phyloP scores from a whole-genome alignment of 2,329 filamentous ascomycete genomes.

The Diaporthe sp. region DNA sequence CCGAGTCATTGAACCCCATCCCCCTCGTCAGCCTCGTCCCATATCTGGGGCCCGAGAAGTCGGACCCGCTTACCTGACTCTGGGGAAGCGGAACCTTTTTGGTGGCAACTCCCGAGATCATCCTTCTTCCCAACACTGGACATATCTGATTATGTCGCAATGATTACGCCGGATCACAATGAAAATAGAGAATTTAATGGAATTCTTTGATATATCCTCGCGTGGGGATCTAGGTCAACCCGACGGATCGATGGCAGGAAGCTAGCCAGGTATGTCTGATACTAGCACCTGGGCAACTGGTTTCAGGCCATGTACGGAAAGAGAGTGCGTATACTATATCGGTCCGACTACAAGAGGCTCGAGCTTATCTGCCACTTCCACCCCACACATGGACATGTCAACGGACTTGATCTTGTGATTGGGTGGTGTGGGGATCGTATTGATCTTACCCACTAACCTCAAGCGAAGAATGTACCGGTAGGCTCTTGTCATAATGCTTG shows the following conservation, averaged over 20 bases:
- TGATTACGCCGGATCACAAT: background rate
- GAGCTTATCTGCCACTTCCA: slow-evolving; percentile 13
- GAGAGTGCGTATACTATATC: background rate
- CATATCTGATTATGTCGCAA: background rate
- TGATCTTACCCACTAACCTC: slow-evolving; percentile 13
- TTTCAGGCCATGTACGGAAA: background rate
- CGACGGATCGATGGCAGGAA: background rate
- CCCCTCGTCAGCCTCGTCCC: slow-evolving; percentile 6
- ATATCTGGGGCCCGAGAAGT: background rate
- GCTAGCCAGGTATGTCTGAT: background rate
- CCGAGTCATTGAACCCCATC: slow-evolving; percentile 6
- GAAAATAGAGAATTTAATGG: no score
- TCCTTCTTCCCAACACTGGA: background rate
- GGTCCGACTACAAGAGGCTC: slow-evolving; percentile 1
- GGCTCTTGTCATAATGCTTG: slow-evolving; percentile 10
- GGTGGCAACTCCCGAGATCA: background rate
- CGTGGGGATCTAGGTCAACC: background rate
- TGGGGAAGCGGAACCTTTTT: slow-evolving; percentile 4
- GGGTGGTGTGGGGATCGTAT: slow-evolving; percentile 13
- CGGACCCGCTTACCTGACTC: slow-evolving; percentile 28
- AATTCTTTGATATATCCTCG: no score
- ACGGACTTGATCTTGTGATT: background rate
- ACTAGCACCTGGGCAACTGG: background rate
- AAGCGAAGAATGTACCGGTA: background rate
- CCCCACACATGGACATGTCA: background rate